A percentile compares a stretch with the other conserved stretches of the same genome.
Conservation (phyloP, 2,329 filamentous ascomycete genomes). For the Escovopsis sp. region DNA sequence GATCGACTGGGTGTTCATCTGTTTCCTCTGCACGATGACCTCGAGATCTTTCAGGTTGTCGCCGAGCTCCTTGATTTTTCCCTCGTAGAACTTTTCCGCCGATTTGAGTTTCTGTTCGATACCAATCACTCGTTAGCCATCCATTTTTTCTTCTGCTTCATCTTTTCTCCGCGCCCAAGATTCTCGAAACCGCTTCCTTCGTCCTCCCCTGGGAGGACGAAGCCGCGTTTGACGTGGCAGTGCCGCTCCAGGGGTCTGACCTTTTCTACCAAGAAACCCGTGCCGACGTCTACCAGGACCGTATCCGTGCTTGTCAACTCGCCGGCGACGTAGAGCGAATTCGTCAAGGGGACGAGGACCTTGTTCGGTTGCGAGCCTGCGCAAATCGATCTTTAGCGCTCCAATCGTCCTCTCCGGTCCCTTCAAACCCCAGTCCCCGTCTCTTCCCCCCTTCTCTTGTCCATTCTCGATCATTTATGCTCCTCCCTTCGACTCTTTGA, state of each 20-base stretch:
- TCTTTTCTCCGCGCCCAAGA: too few species aligned
- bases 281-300: constrained; percentile 84
- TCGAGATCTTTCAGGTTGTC: constrained; percentile 43
- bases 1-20: constrained; percentile 67
- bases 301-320: constrained; percentile 57
- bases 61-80: constrained; percentile 37
- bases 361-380: constrained; percentile 24
- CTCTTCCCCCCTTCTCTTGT: too few species aligned
- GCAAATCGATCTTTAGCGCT: background rate
- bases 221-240: too few species aligned
- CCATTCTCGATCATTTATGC: too few species aligned
- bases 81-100: constrained; percentile 41
- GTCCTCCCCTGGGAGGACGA: too few species aligned
- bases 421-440: background rate
- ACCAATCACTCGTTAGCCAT: too few species aligned
- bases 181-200: too few species aligned
- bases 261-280: constrained; percentile 92
- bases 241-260: constrained; percentile 21
- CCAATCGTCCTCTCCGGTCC: background rate
- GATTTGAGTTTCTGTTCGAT: constrained; percentile 34
- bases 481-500: too few species aligned
- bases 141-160: too few species aligned
- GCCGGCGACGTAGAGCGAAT: constrained; percentile 85
- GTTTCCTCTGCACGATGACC: constrained; percentile 52
- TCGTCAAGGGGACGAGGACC: constrained; percentile 87